Evolutionary conservation across 805 yeast species (phyloP), one percentile per base, ranked within the genome.

Genomic region (Pichia eremophila): DNA sequence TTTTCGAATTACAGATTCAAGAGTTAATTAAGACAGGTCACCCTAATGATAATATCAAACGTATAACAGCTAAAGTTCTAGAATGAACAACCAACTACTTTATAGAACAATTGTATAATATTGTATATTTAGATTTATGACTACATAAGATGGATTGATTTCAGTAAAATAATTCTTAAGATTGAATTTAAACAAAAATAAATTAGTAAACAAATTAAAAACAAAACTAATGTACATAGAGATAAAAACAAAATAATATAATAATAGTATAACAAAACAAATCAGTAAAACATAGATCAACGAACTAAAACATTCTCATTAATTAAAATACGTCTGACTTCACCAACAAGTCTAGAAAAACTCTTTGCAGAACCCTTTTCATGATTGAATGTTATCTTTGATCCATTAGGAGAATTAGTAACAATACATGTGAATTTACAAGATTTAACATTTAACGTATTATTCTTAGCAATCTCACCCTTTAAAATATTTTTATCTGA

Each of bases 361-460:
- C 87, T 77, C 53, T 75, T 77, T 32, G 71, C 64, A 1, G 89
- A 81, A 8, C 93, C 93, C 53, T 76, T 78, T 32, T 75, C 73
- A 60, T 80, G 79, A 19, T 73, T 75, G 57, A 85, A 80, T 15
- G 73, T 73, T 35, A 84, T 66, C 49, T 71, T 75, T 41, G 86
- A 79, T 31, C 61, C 49, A 54, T 46, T 19, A 57, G 46, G 77
- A 45, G 77, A 67, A 36, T 69, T 54, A 31, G 64, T 62, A 37
- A 83, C 70, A 54, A 68, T 68, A 55, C 85, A 73, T 51, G 78
- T 74, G 62, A 84, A 83, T 53, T 74, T 72, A 53, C 87, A 81
- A 35, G 83, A 73, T 63, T 78, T 78, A 57, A 83, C 66, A 43
- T 82, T 76, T 56, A 83, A 66, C 2, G 81, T 69, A 62, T 84